Evolutionary conservation across 768 basidiomycete genomes (phyloP).

Genomic region (Mycena sanguinolenta): DNA sequence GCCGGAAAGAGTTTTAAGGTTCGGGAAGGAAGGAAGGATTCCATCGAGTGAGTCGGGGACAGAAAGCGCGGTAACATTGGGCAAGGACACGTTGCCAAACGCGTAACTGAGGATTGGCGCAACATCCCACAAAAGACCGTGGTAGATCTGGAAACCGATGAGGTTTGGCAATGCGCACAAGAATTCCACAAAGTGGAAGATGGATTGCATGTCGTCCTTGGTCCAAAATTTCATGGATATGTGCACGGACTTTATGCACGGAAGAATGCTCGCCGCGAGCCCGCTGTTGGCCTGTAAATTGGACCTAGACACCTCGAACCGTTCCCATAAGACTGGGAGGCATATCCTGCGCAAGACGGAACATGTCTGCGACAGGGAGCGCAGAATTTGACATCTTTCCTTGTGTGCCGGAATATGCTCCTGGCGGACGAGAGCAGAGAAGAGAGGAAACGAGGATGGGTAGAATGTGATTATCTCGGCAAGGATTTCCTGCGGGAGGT

Average conservation of each 20-base stretch:
- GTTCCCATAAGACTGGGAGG: conserved; percentile 4
- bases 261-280: conserved; percentile 3
- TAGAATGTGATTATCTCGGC: conserved; percentile 4
- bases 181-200: conserved; percentile 19
- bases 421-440: not conserved
- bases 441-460: not conserved
- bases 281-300: not conserved
- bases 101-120: conserved; percentile 1
- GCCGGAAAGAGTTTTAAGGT: conserved; percentile 10
- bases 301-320: not conserved
- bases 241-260: conserved; percentile 21
- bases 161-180: conserved; percentile 15
- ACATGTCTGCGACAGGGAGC: not conserved
- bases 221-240: conserved; percentile 7
- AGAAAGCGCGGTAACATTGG: not conserved
- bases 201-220: not conserved
- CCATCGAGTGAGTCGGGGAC: not conserved
- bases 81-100: not conserved
- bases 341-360: not conserved
- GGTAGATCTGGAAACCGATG: conserved; percentile 18
- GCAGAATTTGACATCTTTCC: not conserved
- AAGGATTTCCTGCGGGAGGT: conserved; percentile 1
- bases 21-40: conserved; percentile 17
- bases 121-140: not conserved
- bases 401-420: not conserved